A percentile compares a stretch with the other conserved stretches of the same genome.
These are phyloP conservation scores for Rhodotorula mucilaginosa DNA, from an alignment of 1,284 basidiomycete genomes.

Conservation along the genomic window DNA sequence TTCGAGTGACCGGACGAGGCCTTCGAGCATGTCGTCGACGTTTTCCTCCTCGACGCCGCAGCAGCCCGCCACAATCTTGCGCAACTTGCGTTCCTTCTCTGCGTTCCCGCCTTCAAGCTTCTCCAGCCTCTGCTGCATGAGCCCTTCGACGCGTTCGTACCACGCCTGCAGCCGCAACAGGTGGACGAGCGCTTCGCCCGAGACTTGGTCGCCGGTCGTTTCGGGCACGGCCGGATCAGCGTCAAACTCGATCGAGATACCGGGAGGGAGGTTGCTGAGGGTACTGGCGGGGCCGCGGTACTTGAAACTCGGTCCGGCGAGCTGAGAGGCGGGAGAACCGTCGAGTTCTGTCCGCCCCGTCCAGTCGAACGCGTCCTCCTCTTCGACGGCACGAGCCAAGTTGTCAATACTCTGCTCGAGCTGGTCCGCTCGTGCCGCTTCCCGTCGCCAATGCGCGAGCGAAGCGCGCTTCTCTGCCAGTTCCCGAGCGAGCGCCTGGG, in stretches of 20 bases:
- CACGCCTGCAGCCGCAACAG: constrained; percentile 74
- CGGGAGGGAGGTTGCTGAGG: constrained; percentile 38
- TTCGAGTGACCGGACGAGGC: constrained; percentile 62
- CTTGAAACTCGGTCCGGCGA: constrained; percentile 61
- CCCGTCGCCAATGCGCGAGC: constrained; percentile 68
- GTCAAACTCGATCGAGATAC: constrained; percentile 41
- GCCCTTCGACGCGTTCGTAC: constrained; percentile 71
- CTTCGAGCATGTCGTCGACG: constrained; percentile 50
- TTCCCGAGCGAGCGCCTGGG: constrained; percentile 83
- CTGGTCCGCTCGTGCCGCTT: constrained; percentile 72
- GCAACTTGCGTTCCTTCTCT: constrained; percentile 42
- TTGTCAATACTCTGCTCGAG: constrained; percentile 73
- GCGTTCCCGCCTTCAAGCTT: constrained; percentile 38
- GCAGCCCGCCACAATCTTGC: constrained; percentile 37
- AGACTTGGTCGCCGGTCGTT: constrained; percentile 40
- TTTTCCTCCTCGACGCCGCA: constrained; percentile 35
- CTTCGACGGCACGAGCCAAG: constrained; percentile 69
- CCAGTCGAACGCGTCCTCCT: constrained; percentile 81
- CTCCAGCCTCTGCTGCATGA: constrained; percentile 54
- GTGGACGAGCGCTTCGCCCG: constrained; percentile 56
- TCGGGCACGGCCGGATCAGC: constrained; percentile 54
- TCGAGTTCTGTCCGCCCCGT: constrained; percentile 72
- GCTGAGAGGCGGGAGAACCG: constrained; percentile 53
- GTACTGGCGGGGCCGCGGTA: constrained; percentile 64
- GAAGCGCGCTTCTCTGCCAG: constrained; percentile 84